Evolutionary conservation across 176 grass and related monocot species (phyloP), one percentile per base, ranked within the genome.

Genomic region (Alloteropsis semialata): DNA sequence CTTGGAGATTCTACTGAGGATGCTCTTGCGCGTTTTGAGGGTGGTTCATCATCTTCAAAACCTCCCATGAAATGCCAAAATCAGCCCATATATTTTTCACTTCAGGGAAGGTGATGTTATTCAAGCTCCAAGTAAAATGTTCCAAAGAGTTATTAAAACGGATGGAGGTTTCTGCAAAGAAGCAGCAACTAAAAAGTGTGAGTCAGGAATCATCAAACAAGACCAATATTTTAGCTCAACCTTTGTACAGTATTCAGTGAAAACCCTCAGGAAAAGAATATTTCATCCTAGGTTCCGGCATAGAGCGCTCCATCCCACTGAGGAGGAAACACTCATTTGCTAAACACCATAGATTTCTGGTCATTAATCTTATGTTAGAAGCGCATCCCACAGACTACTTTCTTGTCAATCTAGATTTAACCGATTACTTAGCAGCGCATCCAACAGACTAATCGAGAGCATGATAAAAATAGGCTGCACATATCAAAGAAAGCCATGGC

Each of bases 51-150:
- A 38, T 92, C 95, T 83, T 89, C 90, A 89, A 94, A 72, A 85
- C 95, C 90, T 92, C 90, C 90, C 92, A 97, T 94, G 88, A 94
- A 97, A 94, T 94, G 87, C 59, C 81, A 87, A 65, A 84, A 84
- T 97, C 92, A 97, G 86, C 80, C 92, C 90, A 97, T 91, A 94
- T 87, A 91, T 91, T 87, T 72, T 83, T 88, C 6, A 65, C 45
- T 76, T 62, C 79, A 76, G 27, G 70, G 77, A 78, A 83, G 85
- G 74, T 67, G 61, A 71, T 81, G 58, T 70, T 72, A 69, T 27
- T 54, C 54, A 76, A 81, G 17, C 53, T 65, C 79, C 42, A 81
- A 37, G 36, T 8, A 66, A 72, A 79, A 58, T 80, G 4, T 29
- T 56, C n/a, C 77, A 69, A 50, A 24, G 43, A 53, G 54, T 72